Evolutionary conservation across 2,329 filamentous ascomycete species (phyloP).

Genomic region (Aspergillus brasiliensis): DNA sequence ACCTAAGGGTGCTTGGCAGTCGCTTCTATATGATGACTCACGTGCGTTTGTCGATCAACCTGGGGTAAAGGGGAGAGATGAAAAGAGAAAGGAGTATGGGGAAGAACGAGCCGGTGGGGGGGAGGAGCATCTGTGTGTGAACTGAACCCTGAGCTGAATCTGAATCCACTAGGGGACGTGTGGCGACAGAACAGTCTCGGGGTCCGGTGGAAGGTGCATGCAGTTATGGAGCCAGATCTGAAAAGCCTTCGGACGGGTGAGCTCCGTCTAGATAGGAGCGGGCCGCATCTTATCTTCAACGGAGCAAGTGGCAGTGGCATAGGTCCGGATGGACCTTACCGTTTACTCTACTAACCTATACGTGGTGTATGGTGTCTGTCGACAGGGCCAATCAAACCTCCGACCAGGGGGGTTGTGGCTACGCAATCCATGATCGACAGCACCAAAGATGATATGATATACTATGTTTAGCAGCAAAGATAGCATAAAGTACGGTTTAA

Average conservation of each 20-base stretch:
- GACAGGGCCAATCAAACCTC: neutral
- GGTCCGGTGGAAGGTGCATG: neutral
- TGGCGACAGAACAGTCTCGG: neutral
- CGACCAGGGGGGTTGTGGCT: neutral
- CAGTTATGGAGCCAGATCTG: neutral
- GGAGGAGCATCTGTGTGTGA: too few species aligned
- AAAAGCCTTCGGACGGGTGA: too few species aligned
- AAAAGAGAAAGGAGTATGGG: neutral
- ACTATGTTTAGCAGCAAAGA: neutral
- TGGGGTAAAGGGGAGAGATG: neutral
- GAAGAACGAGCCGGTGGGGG: neutral
- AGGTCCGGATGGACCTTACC: too few species aligned
- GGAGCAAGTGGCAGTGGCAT: too few species aligned
- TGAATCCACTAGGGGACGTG: neutral
- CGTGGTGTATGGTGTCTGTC: neutral
- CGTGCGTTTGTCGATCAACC: neutral
- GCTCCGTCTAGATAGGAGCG: neutral
- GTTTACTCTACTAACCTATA: neutral
- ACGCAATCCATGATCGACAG: neutral
- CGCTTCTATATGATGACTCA: neutral
- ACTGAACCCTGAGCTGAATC: neutral
- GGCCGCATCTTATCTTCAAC: neutral
- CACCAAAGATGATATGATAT: neutral
- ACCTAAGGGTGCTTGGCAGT: constrained; percentile 24
- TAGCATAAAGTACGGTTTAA: neutral